Percentiles rank a stretch among this genome's conserved stretches.
Evolutionary conservation across 2,329 filamentous ascomycete genomes (phyloP).

Genomic region (Xylaria multiplex): DNA sequence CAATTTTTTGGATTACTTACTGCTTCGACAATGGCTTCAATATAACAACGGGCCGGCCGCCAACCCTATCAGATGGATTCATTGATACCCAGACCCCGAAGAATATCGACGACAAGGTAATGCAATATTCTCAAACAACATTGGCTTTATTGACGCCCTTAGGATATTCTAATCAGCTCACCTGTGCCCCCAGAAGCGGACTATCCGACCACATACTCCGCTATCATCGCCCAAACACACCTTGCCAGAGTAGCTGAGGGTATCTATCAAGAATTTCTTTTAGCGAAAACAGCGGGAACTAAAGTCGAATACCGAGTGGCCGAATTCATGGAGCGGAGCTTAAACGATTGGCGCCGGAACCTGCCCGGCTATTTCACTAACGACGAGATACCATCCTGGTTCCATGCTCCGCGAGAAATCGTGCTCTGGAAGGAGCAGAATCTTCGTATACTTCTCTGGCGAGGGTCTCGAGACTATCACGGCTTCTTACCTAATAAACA

Average conservation of each 20-base stretch:
- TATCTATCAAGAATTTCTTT: constrained; percentile 26
- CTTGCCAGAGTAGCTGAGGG: constrained; percentile 11
- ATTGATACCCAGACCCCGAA: constrained; percentile 13
- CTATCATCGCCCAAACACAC: constrained; percentile 16
- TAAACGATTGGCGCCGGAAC: constrained; percentile 16
- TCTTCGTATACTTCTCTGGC: constrained; percentile 21
- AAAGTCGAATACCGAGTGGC: constrained; percentile 26
- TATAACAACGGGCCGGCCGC: constrained; percentile 20
- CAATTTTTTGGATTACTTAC: constrained; percentile 18
- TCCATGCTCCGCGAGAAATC: constrained; percentile 13
- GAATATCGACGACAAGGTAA: constrained; percentile 15
- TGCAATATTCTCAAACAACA: neutral
- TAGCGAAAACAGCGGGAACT: constrained; percentile 21
- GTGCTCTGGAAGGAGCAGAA: constrained; percentile 26
- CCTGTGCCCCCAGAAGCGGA: constrained; percentile 3
- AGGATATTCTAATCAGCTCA: constrained; percentile 5
- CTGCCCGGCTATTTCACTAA: constrained; percentile 15
- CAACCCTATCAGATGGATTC: constrained; percentile 19
- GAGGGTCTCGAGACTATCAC: constrained; percentile 18
- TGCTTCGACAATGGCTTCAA: constrained; percentile 25
- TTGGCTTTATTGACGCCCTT: neutral
- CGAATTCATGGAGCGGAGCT: constrained; percentile 16
- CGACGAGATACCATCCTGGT: constrained; percentile 14
- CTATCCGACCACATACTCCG: constrained; percentile 17
- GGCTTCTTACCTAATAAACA: constrained; percentile 17